Base-by-base conservation (phyloP, 2,329 filamentous ascomycete species). In the Pestalotiopsis sp. region DNA sequence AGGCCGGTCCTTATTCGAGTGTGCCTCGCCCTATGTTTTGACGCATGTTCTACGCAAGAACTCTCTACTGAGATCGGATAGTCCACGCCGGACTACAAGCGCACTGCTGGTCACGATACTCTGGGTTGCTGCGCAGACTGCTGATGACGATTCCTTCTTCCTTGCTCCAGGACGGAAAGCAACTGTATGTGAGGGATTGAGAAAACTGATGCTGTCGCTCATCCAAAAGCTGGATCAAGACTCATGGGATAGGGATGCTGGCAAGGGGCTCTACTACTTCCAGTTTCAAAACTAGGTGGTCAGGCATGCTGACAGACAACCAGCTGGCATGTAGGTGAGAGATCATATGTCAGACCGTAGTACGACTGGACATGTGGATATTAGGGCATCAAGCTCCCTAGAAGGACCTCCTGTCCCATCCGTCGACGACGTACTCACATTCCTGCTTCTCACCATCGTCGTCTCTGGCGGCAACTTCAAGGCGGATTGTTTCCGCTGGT, bases 351-450 rank as follows among this genome's bases (percentile, higher is more conserved):
- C 2, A 13, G 57, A 38, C 4, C 24, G 1, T 1, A 6, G 20
- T 4, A 6, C 26, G 1, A 26, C 57, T 59, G 26, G 14, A 4
- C 14, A 59, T 59, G 26, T 1, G 2, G n/a, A 62, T 30, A 59
- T 40, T 2, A 3, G 39, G 39, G 1, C 11, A 17, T 1, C 11
- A 2, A 30, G 1, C 35, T 38, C 35, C 38, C 13, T 6, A 24
- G 38, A 20, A 20, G 24, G 10, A 40, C 59, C 38, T 11, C 24
- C 24, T 13, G 59, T 26, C 13, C 39, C 39, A 17, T 44, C 39
- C 14, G 59, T 62, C 9, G 59, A 62, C 38, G 59, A 62, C n/a
- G 59, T 62, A 26, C 38, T 62, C 17, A 62, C 59, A 17, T 40
- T 62, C 17, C 3, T 24, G 5, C 35, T 62, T 39, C 59, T 62